Percentiles rank a stretch among this genome's conserved stretches.
Conservation (phyloP, 2,329 filamentous ascomycete genomes). For the Trichoderma polysporum region DNA sequence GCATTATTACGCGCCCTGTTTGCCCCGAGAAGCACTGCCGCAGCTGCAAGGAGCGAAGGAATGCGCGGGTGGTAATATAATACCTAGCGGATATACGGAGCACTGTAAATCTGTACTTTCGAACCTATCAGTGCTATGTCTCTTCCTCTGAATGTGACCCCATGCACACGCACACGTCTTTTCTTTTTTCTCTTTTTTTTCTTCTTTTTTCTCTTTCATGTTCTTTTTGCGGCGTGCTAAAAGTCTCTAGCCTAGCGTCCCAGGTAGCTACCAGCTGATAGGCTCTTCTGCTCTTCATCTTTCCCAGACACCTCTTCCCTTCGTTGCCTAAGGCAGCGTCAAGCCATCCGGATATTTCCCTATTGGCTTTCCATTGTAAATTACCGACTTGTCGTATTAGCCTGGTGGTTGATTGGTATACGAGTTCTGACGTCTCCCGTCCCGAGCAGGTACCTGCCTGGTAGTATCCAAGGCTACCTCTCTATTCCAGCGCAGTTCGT, state of each 20-base stretch:
- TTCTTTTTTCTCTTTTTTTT: background rate
- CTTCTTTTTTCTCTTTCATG: background rate
- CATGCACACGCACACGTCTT: background rate
- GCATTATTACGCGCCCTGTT: too few species aligned
- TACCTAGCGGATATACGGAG: background rate
- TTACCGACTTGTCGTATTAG: background rate
- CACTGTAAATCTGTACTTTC: background rate
- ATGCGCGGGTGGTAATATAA: background rate
- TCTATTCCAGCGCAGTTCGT: too few species aligned
- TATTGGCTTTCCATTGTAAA: background rate
- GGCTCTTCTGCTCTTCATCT: background rate
- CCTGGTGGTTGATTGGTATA: background rate
- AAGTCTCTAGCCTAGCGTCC: too few species aligned
- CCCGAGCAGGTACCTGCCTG: background rate
- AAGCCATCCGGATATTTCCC: background rate
- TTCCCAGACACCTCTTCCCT: background rate
- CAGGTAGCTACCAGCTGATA: background rate
- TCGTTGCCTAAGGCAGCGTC: background rate
- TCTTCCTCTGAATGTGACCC: background rate
- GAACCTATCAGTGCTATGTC: background rate
- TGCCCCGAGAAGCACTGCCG: background rate
- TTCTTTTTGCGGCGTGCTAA: background rate
- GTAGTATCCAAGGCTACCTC: background rate
- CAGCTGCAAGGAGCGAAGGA: conserved; percentile 13
- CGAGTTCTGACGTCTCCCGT: background rate